phyloP scores from a whole-genome alignment of 192 early-diverging fungal species.

The Haplosporangium gracile region DNA sequence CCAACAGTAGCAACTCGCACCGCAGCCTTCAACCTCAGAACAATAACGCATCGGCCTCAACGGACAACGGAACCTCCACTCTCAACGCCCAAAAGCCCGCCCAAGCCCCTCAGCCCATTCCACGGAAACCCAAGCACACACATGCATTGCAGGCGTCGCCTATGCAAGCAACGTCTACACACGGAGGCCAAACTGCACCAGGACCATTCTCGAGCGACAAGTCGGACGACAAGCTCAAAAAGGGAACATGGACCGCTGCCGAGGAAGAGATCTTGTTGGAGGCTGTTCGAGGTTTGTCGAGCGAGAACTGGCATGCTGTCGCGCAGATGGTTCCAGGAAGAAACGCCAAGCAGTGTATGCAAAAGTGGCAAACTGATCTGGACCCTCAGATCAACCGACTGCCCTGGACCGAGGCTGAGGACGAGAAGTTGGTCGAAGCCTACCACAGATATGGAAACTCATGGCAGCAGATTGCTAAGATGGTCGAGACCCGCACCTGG shows the following conservation, averaged over 20 bases:
- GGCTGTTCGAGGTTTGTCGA: conserved; percentile 40
- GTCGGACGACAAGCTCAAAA: conserved; percentile 52
- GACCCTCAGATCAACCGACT: conserved; percentile 53
- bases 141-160: not conserved
- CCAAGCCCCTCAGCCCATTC: not conserved
- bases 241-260: conserved; percentile 46
- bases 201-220: conserved; percentile 19
- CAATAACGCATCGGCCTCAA: not conserved
- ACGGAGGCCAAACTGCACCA: conserved; percentile 24
- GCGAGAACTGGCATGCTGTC: conserved; percentile 55
- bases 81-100: not conserved
- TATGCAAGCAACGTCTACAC: conserved; percentile 1
- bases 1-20: not conserved
- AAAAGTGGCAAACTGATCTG: conserved; percentile 55
- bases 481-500: conserved; percentile 53
- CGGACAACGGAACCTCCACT: not conserved
- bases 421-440: conserved; percentile 50
- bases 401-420: conserved; percentile 43
- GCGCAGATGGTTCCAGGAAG: conserved; percentile 50
- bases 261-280: conserved; percentile 48
- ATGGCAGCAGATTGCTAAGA: conserved; percentile 56
- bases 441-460: conserved; percentile 54
- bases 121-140: conserved; percentile 7
- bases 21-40: conserved; percentile 32
- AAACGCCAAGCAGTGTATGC: conserved; percentile 57